Evolutionary conservation across 2,329 filamentous ascomycete species (phyloP), one percentile per base, ranked within the genome.

Genomic region (Lasiodiplodia sp.): DNA sequence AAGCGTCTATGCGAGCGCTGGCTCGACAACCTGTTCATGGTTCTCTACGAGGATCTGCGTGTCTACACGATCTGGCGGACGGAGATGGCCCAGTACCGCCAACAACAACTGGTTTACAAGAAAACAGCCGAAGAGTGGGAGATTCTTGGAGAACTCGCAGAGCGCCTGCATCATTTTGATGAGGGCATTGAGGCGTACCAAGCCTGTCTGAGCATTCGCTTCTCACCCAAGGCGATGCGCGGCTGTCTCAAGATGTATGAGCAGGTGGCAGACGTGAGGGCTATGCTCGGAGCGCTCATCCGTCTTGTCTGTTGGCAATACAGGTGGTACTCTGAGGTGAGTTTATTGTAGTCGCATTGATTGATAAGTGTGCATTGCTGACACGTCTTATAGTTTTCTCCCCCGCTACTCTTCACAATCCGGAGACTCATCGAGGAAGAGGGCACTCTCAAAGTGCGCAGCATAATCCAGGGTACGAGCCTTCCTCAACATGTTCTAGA

Each of bases 1-100:
- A 99, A 99, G 83, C 91, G 96, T 0, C 88, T 99, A 1, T 99
- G 96, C 76, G 96, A 99, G 81, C 90, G 96, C 73, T 99, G 96
- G 96, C 87, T 99, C 2, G 96, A 99, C 81, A 98, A 97, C 75
- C 87, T 99, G 25, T 99, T 99, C 83, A 99, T 99, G 96, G 96
- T 98, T 0, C 87, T 99, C 2, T 99, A 99, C 79, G 96, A 99
- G 80, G 96, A 99, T 76, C 87, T 99, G 21, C 92, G 96, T 62
- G 95, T 99, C 56, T 99, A 99, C 84, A 99, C 96, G 14, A 99
- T 99, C 79, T 99, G 96, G 96, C 91, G 96, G 68, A 98, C 96
- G 0, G 96, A 99, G 79, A 96, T 98, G 89, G 92, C 94, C 0
- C 95, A 98, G 79, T 97, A 94, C 78, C 91, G 93, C 25, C 93